Base-by-base conservation (phyloP, 257 asterid species). In the Gentiana macrophylla region DNA sequence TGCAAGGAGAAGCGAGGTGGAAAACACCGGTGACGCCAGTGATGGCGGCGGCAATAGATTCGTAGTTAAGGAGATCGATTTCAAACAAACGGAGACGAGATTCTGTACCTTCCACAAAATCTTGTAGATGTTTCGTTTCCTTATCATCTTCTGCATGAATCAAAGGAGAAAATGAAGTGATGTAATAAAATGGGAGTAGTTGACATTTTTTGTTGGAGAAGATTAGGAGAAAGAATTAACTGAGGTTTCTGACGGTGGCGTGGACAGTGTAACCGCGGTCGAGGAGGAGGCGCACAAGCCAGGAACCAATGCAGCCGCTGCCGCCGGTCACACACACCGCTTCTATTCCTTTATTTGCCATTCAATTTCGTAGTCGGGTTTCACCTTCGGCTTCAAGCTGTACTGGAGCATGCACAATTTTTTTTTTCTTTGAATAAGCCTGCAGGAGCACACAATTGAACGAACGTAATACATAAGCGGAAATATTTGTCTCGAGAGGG, bases 261-360 rank as follows among this genome's bases (percentile, higher is more conserved):
- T 72, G 82, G 66, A 90, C 91, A 45, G 89, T 65, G 79, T 90
- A 90, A 67, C 95, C 94, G 53, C 96, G 96, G 37, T 62, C 70
- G 66, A 90, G 94, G 55, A 90, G 97, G 56, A 76, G 84, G 37
- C 75, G 73, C 37, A 90, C 80, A 55, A 90, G 68, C 71, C 77
- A 82, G 3, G 96, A 79, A 35, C 97, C 97, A 35, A 88, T 88
- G 69, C 12, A 81, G 67, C 95, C 97, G 72, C 94, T 88, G 69
- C 80, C 97, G 35, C 97, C 95, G 4, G 97, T 85, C 1, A 88
- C 95, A 61, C 94, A 88, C 12, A 82, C 94, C 34, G 67, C 77
- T 68, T 86, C 86, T 50, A 77, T 76, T 64, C 61, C 71, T 54
- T 50, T 59, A 6, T 43, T 55, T 38, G 64, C 77, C 86, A 80